These are phyloP conservation scores for Candolleomyces efflorescens DNA, from an alignment of 768 basidiomycete species.

Conservation along the genomic window DNA sequence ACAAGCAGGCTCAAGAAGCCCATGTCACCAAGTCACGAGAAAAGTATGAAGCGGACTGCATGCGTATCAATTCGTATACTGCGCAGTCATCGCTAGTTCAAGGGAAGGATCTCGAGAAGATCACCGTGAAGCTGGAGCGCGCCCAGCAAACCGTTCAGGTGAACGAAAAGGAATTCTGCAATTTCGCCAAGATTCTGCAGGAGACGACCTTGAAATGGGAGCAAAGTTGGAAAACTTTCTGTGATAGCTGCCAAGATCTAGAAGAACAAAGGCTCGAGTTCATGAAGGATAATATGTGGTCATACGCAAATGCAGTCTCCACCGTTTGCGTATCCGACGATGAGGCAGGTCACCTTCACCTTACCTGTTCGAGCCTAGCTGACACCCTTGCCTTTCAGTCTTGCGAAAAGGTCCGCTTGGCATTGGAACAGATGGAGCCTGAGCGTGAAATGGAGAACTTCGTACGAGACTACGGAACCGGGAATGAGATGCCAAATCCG, in stretches of 20 bases:
- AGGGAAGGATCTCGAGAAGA: slow-evolving; percentile 90
- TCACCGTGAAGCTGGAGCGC: slow-evolving; percentile 80
- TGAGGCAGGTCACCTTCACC: slow-evolving; percentile 69
- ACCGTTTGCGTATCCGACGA: slow-evolving; percentile 95
- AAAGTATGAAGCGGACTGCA: slow-evolving; percentile 90
- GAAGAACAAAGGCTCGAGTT: slow-evolving; percentile 95
- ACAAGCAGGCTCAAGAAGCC: slow-evolving; percentile 80
- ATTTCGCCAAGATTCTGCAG: slow-evolving; percentile 73
- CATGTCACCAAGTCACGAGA: slow-evolving; percentile 88
- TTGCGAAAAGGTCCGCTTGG: slow-evolving; percentile 83
- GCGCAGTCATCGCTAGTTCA: slow-evolving; percentile 89
- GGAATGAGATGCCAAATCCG: slow-evolving; percentile 81
- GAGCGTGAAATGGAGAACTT: slow-evolving; percentile 88
- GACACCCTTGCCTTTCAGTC: slow-evolving; percentile 46
- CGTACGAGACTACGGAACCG: slow-evolving; percentile 86
- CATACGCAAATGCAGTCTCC: slow-evolving; percentile 94
- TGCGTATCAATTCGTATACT: slow-evolving; percentile 90
- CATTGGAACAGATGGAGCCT: slow-evolving; percentile 86
- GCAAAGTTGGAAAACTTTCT: slow-evolving; percentile 89
- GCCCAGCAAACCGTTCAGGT: slow-evolving; percentile 87
- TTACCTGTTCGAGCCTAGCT: background rate
- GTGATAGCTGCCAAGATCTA: slow-evolving; percentile 92
- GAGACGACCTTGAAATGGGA: slow-evolving; percentile 89
- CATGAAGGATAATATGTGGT: slow-evolving; percentile 94
- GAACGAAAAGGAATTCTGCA: slow-evolving; percentile 91